These are phyloP conservation scores for Blastocystis hominis DNA, from an alignment of 352 stramenopile genomes.

Conservation along the genomic window DNA sequence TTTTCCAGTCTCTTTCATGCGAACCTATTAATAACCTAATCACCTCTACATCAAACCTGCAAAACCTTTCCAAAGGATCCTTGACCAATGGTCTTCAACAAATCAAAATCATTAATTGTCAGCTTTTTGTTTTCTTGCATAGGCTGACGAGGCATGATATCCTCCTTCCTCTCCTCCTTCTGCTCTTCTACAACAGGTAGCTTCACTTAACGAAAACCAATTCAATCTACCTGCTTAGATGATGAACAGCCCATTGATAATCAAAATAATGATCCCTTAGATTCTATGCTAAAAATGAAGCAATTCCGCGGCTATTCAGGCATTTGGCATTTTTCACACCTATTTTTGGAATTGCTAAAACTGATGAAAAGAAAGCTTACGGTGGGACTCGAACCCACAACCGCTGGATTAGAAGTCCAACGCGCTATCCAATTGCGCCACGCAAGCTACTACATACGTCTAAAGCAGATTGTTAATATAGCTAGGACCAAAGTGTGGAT, in stretches of 20 bases:
- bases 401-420: constrained; percentile 25
- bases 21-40: constrained; percentile 75
- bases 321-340: not conserved
- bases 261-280: not conserved
- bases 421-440: constrained; percentile 29
- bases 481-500: not conserved
- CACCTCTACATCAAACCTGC: constrained; percentile 38
- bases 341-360: not conserved
- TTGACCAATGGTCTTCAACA: constrained; percentile 80
- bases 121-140: constrained; percentile 68
- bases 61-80: constrained; percentile 82
- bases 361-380: constrained; percentile 6
- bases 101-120: constrained; percentile 79
- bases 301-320: not conserved
- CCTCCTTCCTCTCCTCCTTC: not conserved
- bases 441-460: not conserved
- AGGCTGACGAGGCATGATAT: constrained; percentile 10
- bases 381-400: constrained; percentile 21
- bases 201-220: not conserved
- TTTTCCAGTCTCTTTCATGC: constrained; percentile 81
- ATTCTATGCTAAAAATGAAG: not conserved
- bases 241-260: not conserved
- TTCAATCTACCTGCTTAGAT: not conserved
- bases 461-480: too few species aligned
- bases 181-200: not conserved